Percentiles rank a stretch among this genome's conserved stretches.
Conservation (phyloP, 106 monocot species). For the Triglochin maritima region DNA sequence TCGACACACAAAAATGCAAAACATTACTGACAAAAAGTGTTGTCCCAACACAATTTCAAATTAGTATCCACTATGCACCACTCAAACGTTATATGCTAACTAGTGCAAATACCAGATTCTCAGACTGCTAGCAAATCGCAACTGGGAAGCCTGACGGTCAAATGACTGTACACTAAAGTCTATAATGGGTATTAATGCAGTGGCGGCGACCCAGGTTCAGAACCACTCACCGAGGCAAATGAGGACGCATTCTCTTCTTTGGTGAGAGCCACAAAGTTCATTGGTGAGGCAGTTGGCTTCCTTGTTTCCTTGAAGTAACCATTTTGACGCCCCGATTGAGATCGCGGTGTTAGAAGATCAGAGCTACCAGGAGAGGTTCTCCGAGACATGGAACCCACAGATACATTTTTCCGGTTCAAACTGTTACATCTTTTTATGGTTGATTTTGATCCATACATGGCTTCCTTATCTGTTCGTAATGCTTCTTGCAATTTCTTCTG, state of each 20-base stretch:
- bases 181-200: neutral
- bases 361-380: conserved; percentile 52
- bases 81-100: neutral
- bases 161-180: neutral
- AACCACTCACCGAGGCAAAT: conserved; percentile 65
- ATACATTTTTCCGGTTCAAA: conserved; percentile 45
- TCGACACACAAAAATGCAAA: neutral
- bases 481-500: conserved; percentile 68
- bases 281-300: conserved; percentile 29
- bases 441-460: conserved; percentile 47
- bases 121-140: too few species aligned
- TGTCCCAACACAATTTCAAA: too few species aligned
- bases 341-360: conserved; percentile 64
- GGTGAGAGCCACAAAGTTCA: conserved; percentile 41
- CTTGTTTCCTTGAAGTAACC: conserved; percentile 62
- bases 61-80: neutral
- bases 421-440: conserved; percentile 49
- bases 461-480: conserved; percentile 59
- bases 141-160: neutral
- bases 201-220: conserved; percentile 64
- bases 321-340: conserved; percentile 62
- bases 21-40: neutral
- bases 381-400: conserved; percentile 39
- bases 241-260: conserved; percentile 71
- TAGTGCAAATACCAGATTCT: too few species aligned